Evolutionary conservation across 2,329 filamentous ascomycete species (phyloP).

Genomic region (Scorias spongiosa): DNA sequence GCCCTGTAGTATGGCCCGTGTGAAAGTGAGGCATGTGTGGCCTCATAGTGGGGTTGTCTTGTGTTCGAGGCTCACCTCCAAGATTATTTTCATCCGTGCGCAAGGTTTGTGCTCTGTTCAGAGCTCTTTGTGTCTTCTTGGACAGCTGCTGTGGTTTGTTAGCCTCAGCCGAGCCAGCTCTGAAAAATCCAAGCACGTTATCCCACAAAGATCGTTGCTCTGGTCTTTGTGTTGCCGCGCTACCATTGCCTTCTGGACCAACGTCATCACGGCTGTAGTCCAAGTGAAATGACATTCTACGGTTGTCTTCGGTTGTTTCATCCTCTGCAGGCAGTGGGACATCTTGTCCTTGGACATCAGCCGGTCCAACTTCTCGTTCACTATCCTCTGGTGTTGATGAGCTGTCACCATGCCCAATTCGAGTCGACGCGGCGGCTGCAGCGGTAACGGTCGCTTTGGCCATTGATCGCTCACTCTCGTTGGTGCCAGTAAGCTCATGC

Average conservation of each 20-base stretch:
- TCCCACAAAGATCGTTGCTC: conserved; percentile 26
- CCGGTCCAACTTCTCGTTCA: conserved; percentile 14
- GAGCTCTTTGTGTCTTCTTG: conserved; percentile 19
- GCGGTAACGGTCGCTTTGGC: conserved; percentile 1
- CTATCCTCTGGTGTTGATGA: conserved; percentile 5
- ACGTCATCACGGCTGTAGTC: background rate
- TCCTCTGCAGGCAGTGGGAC: conserved; percentile 58
- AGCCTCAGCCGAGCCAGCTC: conserved; percentile 50
- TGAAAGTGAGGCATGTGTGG: conserved; percentile 11
- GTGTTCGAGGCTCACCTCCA: conserved; percentile 11
- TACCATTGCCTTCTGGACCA: background rate
- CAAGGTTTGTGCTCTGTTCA: conserved; percentile 56
- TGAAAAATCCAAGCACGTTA: conserved; percentile 60
- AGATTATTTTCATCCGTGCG: conserved; percentile 23
- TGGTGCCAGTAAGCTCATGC: conserved; percentile 69
- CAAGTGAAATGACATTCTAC: conserved; percentile 4
- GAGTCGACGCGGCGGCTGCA: background rate
- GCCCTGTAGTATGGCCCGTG: conserved; percentile 15
- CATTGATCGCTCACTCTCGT: conserved; percentile 32
- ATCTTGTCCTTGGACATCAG: conserved; percentile 21
- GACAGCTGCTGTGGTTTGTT: conserved; percentile 36
- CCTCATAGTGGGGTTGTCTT: conserved; percentile 18
- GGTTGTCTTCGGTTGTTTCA: conserved; percentile 47
- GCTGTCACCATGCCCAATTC: background rate
- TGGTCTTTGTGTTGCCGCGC: conserved; percentile 2